phyloP scores from a whole-genome alignment of 768 basidiomycete species.

The Chalciporus piperatus region DNA sequence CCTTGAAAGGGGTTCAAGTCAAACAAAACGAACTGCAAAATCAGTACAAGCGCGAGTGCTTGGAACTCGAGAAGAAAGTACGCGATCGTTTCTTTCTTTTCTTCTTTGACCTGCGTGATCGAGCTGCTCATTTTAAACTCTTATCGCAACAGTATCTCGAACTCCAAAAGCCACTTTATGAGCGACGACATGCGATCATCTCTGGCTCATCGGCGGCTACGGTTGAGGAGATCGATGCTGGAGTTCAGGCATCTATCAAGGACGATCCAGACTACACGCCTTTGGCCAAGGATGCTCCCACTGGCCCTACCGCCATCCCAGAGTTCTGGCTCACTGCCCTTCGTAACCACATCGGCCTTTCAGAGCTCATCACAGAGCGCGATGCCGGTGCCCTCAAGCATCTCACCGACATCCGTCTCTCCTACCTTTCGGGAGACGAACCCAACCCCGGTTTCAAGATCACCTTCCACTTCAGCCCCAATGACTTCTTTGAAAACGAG shows the following conservation, averaged over 20 bases:
- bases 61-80: conserved; percentile 96
- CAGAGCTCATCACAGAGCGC: conserved; percentile 89
- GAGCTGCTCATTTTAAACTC: conserved; percentile 1
- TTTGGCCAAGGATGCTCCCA: conserved; percentile 51
- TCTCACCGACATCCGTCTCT: conserved; percentile 76
- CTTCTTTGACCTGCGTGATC: conserved; percentile 13
- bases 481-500: conserved; percentile 86
- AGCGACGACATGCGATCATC: conserved; percentile 83
- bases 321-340: conserved; percentile 99
- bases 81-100: conserved; percentile 20
- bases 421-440: conserved; percentile 65
- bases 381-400: conserved; percentile 84
- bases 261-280: conserved; percentile 71
- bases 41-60: conserved; percentile 89
- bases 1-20: conserved; percentile 89
- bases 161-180: conserved; percentile 80
- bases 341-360: conserved; percentile 83
- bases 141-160: conserved; percentile 56
- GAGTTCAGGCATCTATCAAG: conserved; percentile 68
- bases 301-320: conserved; percentile 56
- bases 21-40: conserved; percentile 90
- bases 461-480: conserved; percentile 72
- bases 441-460: conserved; percentile 91
- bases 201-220: conserved; percentile 72
- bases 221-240: conserved; percentile 77